Evolutionary conservation across 2,329 filamentous ascomycete species (phyloP).

Genomic region (Samsoniella hepiali): DNA sequence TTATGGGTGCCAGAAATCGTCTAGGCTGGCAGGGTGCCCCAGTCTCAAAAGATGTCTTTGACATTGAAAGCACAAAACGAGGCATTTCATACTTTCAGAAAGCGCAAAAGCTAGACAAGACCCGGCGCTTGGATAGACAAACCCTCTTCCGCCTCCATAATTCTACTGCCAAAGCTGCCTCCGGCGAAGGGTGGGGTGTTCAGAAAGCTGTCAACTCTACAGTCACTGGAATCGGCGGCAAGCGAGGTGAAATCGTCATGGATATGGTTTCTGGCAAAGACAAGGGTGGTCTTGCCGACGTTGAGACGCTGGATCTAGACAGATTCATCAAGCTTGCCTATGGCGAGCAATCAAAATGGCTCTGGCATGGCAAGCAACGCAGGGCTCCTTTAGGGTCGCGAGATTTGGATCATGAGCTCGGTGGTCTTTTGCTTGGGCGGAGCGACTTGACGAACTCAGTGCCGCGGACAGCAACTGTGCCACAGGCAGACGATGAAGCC

Average conservation of each 20-base stretch:
- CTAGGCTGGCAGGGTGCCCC: slow-evolving; percentile 81
- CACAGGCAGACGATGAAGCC: slow-evolving; percentile 33
- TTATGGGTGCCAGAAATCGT: slow-evolving; percentile 87
- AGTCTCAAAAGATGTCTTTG: slow-evolving; percentile 87
- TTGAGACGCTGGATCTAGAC: slow-evolving; percentile 89
- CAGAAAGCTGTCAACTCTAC: slow-evolving; percentile 93
- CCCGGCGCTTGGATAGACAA: slow-evolving; percentile 74
- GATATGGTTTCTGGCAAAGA: slow-evolving; percentile 87
- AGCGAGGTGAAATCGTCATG: slow-evolving; percentile 90
- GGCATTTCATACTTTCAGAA: slow-evolving; percentile 90
- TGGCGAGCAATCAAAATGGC: slow-evolving; percentile 84
- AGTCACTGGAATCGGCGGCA: slow-evolving; percentile 87
- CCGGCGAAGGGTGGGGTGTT: slow-evolving; percentile 87
- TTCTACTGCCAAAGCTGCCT: slow-evolving; percentile 84
- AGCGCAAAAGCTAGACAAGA: slow-evolving; percentile 73
- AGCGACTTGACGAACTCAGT: background rate
- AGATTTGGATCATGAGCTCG: slow-evolving; percentile 43
- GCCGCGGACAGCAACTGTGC: slow-evolving; percentile 34
- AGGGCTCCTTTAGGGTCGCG: slow-evolving; percentile 54
- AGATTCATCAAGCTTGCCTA: slow-evolving; percentile 73
- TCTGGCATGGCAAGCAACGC: slow-evolving; percentile 87
- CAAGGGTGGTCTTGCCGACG: slow-evolving; percentile 84
- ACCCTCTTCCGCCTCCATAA: slow-evolving; percentile 79
- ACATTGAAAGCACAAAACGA: slow-evolving; percentile 75
- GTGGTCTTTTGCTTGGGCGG: background rate